These are phyloP conservation scores for Globisporangium rhizosaccharum DNA, from an alignment of 352 stramenopile genomes.

Conservation along the genomic window DNA sequence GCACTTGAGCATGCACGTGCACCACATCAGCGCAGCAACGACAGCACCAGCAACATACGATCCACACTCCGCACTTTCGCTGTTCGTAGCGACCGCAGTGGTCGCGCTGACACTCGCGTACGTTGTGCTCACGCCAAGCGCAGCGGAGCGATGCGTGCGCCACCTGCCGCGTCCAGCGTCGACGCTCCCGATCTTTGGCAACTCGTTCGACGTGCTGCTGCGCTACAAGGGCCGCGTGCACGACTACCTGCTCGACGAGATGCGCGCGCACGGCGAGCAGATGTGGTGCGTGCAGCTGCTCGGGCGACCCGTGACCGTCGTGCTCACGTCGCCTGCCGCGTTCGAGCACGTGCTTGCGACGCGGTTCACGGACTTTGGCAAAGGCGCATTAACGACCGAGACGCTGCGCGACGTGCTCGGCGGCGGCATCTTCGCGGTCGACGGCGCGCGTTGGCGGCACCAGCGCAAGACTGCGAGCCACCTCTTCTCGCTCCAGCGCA, in stretches of 20 bases:
- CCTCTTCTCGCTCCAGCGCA: constrained; percentile 51
- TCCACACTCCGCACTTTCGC: not conserved
- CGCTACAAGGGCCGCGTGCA: constrained; percentile 21
- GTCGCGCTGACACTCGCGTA: not conserved
- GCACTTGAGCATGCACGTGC: too few relatives aligned
- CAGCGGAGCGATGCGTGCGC: constrained; percentile 1
- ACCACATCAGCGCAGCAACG: too few relatives aligned
- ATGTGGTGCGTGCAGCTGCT: constrained; percentile 8
- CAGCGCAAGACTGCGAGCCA: constrained; percentile 75
- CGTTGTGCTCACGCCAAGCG: not conserved
- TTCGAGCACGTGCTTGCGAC: constrained; percentile 33
- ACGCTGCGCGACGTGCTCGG: constrained; percentile 39
- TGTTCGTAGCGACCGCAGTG: not conserved
- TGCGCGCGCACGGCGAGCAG: constrained; percentile 13
- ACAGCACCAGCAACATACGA: not conserved
- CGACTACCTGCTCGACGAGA: constrained; percentile 36
- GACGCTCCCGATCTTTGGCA: constrained; percentile 28
- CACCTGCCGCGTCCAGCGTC: constrained; percentile 10
- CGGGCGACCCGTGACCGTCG: constrained; percentile 10
- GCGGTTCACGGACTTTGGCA: constrained; percentile 48
- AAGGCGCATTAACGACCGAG: constrained; percentile 23
- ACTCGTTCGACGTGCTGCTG: constrained; percentile 32
- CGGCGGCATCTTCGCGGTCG: constrained; percentile 47
- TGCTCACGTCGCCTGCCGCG: constrained; percentile 17
- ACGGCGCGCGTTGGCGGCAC: constrained; percentile 37